These are phyloP conservation scores for Candida sanyaensis DNA, from an alignment of 1,139 yeast species.

Conservation along the genomic window DNA sequence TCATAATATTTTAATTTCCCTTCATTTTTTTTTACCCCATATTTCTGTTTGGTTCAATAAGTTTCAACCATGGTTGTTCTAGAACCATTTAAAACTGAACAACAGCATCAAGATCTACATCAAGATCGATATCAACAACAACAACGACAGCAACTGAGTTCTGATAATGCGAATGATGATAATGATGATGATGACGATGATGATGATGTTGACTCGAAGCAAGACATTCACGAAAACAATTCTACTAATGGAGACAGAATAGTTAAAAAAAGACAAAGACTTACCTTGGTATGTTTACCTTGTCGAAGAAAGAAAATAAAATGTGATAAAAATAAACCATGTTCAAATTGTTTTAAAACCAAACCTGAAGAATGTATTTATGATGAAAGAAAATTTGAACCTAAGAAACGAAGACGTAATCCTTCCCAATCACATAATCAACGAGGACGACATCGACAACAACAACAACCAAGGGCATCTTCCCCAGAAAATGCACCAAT, in stretches of 20 bases:
- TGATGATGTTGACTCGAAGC: background rate
- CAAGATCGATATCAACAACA: background rate
- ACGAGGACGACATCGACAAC: background rate
- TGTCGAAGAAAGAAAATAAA: slow-evolving; percentile 44
- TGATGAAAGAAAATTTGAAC: slow-evolving; percentile 11
- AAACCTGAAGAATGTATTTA: slow-evolving; percentile 12
- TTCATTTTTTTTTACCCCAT: too few relatives aligned
- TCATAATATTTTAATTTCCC: too few relatives aligned
- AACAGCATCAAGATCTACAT: too few relatives aligned
- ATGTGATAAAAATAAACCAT: slow-evolving; percentile 44
- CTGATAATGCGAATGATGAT: background rate
- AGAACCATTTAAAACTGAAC: too few relatives aligned
- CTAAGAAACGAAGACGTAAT: slow-evolving; percentile 1
- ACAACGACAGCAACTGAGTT: background rate
- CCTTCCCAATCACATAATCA: background rate
- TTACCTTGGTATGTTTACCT: slow-evolving; percentile 38
- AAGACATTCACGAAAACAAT: background rate
- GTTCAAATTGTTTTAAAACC: slow-evolving; percentile 41
- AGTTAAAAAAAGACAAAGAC: slow-evolving; percentile 33
- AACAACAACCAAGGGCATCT: background rate
- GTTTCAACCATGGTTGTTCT: too few relatives aligned
- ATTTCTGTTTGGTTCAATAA: too few relatives aligned
- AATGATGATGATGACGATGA: too few relatives aligned
- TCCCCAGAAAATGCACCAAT: background rate
- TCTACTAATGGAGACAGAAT: background rate